Evolutionary conservation across 1,284 basidiomycete species (phyloP).

Genomic region (Ustilago loliicola): DNA sequence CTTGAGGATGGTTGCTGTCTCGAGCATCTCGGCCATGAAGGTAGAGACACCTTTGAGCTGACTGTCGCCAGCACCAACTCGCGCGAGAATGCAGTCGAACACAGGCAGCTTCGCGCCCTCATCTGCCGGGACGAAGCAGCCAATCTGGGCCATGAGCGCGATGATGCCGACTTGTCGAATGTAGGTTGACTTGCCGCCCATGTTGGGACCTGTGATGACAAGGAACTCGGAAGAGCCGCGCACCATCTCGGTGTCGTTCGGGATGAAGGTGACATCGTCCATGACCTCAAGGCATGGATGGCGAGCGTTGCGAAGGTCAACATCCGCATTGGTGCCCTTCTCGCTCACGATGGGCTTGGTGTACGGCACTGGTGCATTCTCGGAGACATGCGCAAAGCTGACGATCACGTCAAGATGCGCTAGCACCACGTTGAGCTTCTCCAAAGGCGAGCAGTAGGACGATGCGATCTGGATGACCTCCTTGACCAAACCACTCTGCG

Average conservation of each 20-base stretch:
- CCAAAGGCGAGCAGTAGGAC: slow-evolving; percentile 86
- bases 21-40: slow-evolving; percentile 99
- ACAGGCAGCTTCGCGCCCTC: slow-evolving; percentile 83
- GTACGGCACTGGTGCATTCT: slow-evolving; percentile 87
- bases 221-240: slow-evolving; percentile 84
- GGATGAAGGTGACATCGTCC: slow-evolving; percentile 93
- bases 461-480: slow-evolving; percentile 91
- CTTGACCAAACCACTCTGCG: slow-evolving; percentile 87
- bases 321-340: slow-evolving; percentile 47
- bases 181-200: slow-evolving; percentile 63
- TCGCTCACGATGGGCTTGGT: slow-evolving; percentile 78
- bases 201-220: slow-evolving; percentile 79
- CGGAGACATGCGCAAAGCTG: slow-evolving; percentile 88
- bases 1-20: slow-evolving; percentile 93
- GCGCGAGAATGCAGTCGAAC: slow-evolving; percentile 94
- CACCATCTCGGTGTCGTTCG: slow-evolving; percentile 92
- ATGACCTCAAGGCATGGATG: slow-evolving; percentile 98
- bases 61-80: slow-evolving; percentile 97
- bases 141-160: slow-evolving; percentile 92
- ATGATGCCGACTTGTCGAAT: slow-evolving; percentile 84
- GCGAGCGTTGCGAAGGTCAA: slow-evolving; percentile 72
- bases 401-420: slow-evolving; percentile 93
- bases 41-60: slow-evolving; percentile 98
- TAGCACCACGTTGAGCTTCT: slow-evolving; percentile 86
- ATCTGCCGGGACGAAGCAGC: slow-evolving; percentile 86